Percentiles rank a stretch among this genome's conserved stretches.
phyloP scores from a whole-genome alignment of 306 rosid species.

The Pyrus communis region DNA sequence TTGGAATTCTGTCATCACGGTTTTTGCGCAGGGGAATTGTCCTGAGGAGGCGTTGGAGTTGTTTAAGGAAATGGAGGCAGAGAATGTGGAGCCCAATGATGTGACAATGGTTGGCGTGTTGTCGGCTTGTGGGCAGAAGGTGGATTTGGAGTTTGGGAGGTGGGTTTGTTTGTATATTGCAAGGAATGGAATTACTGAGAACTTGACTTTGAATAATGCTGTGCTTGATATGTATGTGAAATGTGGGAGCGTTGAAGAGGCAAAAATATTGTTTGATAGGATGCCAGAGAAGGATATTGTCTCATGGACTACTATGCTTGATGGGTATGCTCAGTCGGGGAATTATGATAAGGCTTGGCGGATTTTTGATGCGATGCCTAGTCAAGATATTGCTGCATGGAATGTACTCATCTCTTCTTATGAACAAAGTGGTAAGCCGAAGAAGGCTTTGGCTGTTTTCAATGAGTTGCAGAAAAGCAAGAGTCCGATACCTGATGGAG shows the following conservation, averaged over 20 bases:
- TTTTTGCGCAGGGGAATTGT: conserved; percentile 34
- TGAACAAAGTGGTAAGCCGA: conserved; percentile 53
- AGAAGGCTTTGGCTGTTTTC: conserved; percentile 52
- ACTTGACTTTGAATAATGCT: conserved; percentile 51
- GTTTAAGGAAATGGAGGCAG: conserved; percentile 40
- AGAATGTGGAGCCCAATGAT: conserved; percentile 41
- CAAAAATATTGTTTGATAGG: conserved; percentile 24
- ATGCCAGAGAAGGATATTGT: conserved; percentile 59
- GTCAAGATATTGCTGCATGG: conserved; percentile 51
- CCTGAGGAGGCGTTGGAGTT: conserved; percentile 42
- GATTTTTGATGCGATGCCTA: conserved; percentile 42
- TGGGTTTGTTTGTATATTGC: conserved; percentile 49
- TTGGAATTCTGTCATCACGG: conserved; percentile 57
- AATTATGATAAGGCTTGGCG: conserved; percentile 35
- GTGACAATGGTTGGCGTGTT: conserved; percentile 55
- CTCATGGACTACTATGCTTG: conserved; percentile 63
- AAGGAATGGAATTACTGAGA: conserved; percentile 29
- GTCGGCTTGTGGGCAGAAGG: conserved; percentile 48
- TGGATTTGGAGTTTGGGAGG: conserved; percentile 51
- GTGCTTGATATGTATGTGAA: too few species aligned
- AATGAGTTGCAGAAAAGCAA: conserved; percentile 40
- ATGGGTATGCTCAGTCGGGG: conserved; percentile 50
- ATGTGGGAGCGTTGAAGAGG: too few species aligned
- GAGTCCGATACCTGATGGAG: conserved; percentile 46
- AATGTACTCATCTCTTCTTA: conserved; percentile 51